These are phyloP conservation scores for Sanghuangporus baumii DNA, from an alignment of 1,284 basidiomycete species.

Conservation along the genomic window DNA sequence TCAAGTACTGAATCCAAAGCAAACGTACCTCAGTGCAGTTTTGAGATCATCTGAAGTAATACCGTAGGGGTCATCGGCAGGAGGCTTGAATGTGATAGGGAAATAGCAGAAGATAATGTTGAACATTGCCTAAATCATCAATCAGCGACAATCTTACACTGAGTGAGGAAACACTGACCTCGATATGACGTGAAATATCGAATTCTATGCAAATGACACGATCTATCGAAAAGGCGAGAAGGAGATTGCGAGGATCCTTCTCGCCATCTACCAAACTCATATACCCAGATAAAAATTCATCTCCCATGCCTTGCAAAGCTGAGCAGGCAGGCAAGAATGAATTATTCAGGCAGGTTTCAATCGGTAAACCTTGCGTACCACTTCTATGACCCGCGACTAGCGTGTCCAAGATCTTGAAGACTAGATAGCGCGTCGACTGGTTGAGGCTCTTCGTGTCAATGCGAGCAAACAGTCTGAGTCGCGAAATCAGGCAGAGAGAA, in stretches of 20 bases:
- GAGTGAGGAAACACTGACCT: constrained; percentile 46
- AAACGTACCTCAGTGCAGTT: constrained; percentile 55
- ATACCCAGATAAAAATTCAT: constrained; percentile 75
- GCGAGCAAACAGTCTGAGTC: constrained; percentile 64
- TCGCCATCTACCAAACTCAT: constrained; percentile 84
- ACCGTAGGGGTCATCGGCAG: constrained; percentile 91
- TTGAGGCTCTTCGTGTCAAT: constrained; percentile 80
- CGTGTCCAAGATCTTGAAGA: constrained; percentile 81
- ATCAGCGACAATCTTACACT: not conserved
- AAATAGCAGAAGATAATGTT: constrained; percentile 99
- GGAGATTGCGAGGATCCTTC: constrained; percentile 94
- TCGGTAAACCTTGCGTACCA: constrained; percentile 35
- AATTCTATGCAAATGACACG: constrained; percentile 86
- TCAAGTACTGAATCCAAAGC: not conserved
- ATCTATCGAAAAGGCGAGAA: constrained; percentile 86
- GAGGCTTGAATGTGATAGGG: constrained; percentile 95
- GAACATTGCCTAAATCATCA: constrained; percentile 69
- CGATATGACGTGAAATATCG: constrained; percentile 66
- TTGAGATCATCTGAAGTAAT: constrained; percentile 90
- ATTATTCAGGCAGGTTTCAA: not conserved
- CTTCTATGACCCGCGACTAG: constrained; percentile 71
- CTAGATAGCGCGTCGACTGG: constrained; percentile 77
- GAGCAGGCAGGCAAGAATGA: constrained; percentile 10
- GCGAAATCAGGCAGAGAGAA: not conserved
- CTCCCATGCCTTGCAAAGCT: constrained; percentile 71